phyloP scores from a whole-genome alignment of 176 grass and related monocot genomes.

The Oryza australiensis region DNA sequence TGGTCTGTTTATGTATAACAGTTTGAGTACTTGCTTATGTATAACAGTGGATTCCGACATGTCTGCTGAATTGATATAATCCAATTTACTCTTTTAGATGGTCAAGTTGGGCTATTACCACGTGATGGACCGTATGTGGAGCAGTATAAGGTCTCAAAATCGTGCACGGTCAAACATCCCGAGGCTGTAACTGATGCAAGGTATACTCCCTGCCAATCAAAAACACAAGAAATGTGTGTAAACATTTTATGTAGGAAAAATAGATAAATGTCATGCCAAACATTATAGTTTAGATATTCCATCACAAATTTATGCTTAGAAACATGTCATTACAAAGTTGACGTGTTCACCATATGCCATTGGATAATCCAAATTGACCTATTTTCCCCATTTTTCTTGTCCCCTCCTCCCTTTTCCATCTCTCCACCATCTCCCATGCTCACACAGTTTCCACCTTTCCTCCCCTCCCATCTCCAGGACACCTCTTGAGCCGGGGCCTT shows the following conservation, averaged over 20 bases:
- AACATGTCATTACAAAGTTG: background rate
- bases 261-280: background rate
- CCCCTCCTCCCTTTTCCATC: background rate
- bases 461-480: background rate
- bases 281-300: background rate
- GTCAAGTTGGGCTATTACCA: constrained; percentile 38
- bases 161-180: constrained; percentile 92
- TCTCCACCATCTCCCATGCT: background rate
- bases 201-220: constrained; percentile 77
- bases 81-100: background rate
- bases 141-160: constrained; percentile 92
- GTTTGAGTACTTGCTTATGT: background rate
- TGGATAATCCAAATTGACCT: background rate
- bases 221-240: constrained; percentile 34
- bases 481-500: background rate
- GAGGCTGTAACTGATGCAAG: constrained; percentile 85
- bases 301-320: background rate
- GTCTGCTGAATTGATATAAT: background rate
- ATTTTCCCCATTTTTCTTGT: background rate
- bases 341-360: background rate
- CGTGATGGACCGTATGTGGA: constrained; percentile 51
- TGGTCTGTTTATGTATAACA: background rate
- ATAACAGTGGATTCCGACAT: background rate
- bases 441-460: background rate
- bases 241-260: background rate